Base-by-base conservation (phyloP, 2,329 filamentous ascomycete species). In the Curvularia hawaiiensis region DNA sequence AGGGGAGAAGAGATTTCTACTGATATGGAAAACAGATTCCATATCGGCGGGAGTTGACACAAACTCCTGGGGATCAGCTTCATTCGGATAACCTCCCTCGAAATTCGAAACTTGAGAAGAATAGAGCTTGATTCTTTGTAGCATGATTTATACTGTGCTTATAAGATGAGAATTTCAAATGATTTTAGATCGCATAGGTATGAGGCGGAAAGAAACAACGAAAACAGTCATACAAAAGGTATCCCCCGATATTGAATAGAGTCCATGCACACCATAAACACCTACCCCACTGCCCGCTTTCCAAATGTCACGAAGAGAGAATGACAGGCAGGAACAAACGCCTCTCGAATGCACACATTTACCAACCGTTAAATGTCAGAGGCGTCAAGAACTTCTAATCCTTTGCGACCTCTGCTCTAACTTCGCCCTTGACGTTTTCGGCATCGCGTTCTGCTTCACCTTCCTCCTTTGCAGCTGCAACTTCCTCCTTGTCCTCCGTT, bases 401-500 rank as follows among this genome's bases (percentile, higher is more conserved):
- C 44, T 71, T 71, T 6, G 68, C 69, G 8, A 68, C 63, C 44
- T 72, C 69, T 22, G 70, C 63, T 22, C 67, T 56, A 10, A 73
- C 64, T 54, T 73, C 69, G n/a, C 66, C 68, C 52, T 72, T 72
- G 39, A 69, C 67, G 24, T 72, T 70, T 51, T 72, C 69, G 2
- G 65, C 44, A 22, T 73, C 68, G 49, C 69, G 63, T 52, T 71
- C 69, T 12, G 66, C 61, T 40, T 71, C 59, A 9, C 67, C 69
- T 22, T 70, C 61, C 46, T 67, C 62, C 50, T 72, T 72, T 5
- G 55, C 64, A n/a, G 63, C 62, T 1, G 63, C 44, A 11, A 66
- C 18, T 2, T 63, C 59, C 4, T 65, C 65, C 22, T 69, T 66
- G 1, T 61, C 62, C 1, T 61, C 63, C 7, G 66, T 66, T 18